A percentile compares a stretch with the other conserved stretches of the same genome.
Evolutionary conservation across 345 rosid genomes (phyloP).

Genomic region (Anacardium occidentale): DNA sequence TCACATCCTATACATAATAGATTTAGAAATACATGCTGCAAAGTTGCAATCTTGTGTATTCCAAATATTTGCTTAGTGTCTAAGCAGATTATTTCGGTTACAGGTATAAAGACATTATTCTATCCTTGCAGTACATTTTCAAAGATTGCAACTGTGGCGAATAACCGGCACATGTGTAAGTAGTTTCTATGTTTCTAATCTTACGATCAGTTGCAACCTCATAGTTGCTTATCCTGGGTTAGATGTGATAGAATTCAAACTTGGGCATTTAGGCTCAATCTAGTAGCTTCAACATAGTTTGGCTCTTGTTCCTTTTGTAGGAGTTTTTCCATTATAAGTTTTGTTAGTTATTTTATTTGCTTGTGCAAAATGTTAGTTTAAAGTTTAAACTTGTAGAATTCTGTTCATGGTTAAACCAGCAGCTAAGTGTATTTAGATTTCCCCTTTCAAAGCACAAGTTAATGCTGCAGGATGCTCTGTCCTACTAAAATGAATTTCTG

Average conservation of each 20-base stretch:
- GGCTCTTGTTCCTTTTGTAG: not conserved
- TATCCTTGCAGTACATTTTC: conserved; percentile 92
- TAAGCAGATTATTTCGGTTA: conserved; percentile 13
- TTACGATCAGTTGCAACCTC: too few species aligned
- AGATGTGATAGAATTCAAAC: too few species aligned
- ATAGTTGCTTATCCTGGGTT: too few species aligned
- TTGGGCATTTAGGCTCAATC: not conserved
- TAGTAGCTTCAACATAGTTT: not conserved
- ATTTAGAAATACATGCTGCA: not conserved
- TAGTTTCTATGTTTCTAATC: not conserved
- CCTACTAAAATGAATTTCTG: not conserved
- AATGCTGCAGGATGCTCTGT: not conserved
- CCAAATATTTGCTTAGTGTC: not conserved
- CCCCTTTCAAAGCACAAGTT: not conserved
- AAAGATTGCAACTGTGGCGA: conserved; percentile 81
- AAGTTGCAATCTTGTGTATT: not conserved
- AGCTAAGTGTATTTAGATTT: not conserved
- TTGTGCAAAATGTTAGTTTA: not conserved
- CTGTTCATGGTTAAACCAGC: not conserved
- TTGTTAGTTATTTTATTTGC: not conserved
- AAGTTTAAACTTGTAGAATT: not conserved
- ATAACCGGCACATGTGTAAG: conserved; percentile 84
- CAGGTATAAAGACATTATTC: conserved; percentile 84
- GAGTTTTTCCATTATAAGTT: not conserved
- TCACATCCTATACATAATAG: not conserved